phyloP scores from a whole-genome alignment of 345 rosid genomes.

The Durio zibethinus region DNA sequence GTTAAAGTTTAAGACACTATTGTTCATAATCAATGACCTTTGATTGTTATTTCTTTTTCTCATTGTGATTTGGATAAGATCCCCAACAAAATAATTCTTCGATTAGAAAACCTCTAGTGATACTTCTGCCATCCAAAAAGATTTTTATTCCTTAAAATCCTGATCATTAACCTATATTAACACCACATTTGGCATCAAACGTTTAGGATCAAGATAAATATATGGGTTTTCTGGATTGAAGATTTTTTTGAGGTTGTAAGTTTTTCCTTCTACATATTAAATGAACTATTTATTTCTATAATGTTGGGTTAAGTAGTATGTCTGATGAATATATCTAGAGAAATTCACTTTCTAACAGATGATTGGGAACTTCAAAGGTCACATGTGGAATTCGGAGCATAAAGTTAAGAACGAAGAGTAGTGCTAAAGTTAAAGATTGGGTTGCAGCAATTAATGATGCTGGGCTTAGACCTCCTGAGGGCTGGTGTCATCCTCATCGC shows the following conservation, averaged over 20 bases:
- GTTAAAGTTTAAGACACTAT: not conserved
- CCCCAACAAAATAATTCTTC: slow-evolving; percentile 17
- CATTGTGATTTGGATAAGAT: not conserved
- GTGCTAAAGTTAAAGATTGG: slow-evolving; percentile 94
- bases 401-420: slow-evolving; percentile 68
- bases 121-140: not conserved
- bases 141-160: not conserved
- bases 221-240: slow-evolving; percentile 1
- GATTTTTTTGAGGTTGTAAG: not conserved
- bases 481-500: slow-evolving; percentile 99
- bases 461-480: slow-evolving; percentile 96
- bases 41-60: not conserved
- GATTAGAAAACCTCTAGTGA: not conserved
- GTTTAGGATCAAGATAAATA: not conserved
- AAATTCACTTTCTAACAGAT: slow-evolving; percentile 42
- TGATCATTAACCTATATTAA: not conserved
- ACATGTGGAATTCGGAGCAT: slow-evolving; percentile 86
- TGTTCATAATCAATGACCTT: not conserved
- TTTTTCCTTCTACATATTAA: not conserved
- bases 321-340: slow-evolving; percentile 30
- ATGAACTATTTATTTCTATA: not conserved
- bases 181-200: not conserved
- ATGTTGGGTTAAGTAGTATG: slow-evolving; percentile 10
- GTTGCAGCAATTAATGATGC: slow-evolving; percentile 95
- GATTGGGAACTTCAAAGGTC: slow-evolving; percentile 64